phyloP scores from a whole-genome alignment of 257 asterid species.

The Linaria vulgaris region DNA sequence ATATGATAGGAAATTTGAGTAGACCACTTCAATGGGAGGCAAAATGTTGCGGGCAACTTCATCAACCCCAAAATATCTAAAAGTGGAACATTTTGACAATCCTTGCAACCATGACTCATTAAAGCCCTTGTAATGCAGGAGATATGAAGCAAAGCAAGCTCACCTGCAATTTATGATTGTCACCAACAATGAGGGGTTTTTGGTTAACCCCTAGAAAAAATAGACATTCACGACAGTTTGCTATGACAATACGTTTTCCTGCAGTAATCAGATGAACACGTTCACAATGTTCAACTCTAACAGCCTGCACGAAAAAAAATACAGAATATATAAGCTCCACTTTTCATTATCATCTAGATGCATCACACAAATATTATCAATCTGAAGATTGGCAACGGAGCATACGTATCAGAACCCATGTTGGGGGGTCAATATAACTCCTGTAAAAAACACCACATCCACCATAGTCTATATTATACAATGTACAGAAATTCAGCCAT shows the following conservation, averaged over 20 bases:
- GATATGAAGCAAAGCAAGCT: conserved; percentile 21
- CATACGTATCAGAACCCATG: not conserved
- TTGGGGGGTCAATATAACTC: too few species aligned
- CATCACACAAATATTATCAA: too few species aligned
- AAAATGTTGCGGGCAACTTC: not conserved
- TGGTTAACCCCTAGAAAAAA: conserved; percentile 94
- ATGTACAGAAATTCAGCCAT: too few species aligned
- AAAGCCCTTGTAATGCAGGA: conserved; percentile 11
- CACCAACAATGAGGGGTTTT: conserved; percentile 91
- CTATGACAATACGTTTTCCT: conserved; percentile 83
- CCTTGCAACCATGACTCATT: conserved; percentile 1
- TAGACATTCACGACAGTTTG: conserved; percentile 93
- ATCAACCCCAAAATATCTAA: too few species aligned
- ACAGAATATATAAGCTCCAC: conserved; percentile 2
- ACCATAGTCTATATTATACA: too few species aligned
- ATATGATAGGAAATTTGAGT: not conserved
- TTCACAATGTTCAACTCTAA: conserved; percentile 95
- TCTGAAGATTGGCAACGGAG: not conserved
- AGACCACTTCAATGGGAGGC: not conserved
- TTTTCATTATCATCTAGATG: not conserved
- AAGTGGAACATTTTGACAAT: too few species aligned
- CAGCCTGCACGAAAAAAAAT: conserved; percentile 53
- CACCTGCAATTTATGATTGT: conserved; percentile 98
- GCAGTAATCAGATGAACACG: conserved; percentile 93
- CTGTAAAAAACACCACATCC: too few species aligned